phyloP scores from a whole-genome alignment of 306 rosid genomes.

The Vigna angularis region DNA sequence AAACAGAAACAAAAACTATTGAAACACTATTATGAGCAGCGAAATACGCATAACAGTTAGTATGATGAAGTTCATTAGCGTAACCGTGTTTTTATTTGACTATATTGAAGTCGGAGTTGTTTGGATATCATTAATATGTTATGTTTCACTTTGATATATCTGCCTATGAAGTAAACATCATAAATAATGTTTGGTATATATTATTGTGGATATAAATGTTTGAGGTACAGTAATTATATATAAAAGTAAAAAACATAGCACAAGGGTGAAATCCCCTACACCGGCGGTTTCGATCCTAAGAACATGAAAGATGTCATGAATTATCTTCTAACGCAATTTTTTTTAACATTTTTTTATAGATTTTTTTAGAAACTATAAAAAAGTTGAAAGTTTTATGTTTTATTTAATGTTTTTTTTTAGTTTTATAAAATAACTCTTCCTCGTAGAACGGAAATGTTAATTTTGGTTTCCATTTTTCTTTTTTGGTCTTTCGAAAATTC shows the following conservation, averaged over 20 bases:
- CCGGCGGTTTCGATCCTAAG: background rate
- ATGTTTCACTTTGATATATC: background rate
- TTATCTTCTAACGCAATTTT: too few species aligned
- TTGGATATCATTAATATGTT: background rate
- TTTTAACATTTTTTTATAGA: too few species aligned
- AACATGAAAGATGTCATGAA: too few species aligned
- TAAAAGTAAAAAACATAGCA: background rate
- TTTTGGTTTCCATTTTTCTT: too few species aligned
- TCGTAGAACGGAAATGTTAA: too few species aligned
- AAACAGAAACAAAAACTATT: too few species aligned
- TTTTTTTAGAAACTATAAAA: too few species aligned
- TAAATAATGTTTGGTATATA: constrained; percentile 15
- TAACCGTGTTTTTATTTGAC: background rate
- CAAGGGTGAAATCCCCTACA: background rate
- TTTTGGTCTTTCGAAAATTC: too few species aligned
- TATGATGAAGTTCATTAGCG: background rate
- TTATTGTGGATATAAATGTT: background rate
- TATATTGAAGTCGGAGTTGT: background rate
- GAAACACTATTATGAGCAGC: too few species aligned
- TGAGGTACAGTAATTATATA: background rate
- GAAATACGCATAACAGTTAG: background rate
- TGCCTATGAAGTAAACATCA: background rate
- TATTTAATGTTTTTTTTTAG: too few species aligned
- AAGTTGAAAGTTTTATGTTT: too few species aligned
- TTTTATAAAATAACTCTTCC: too few species aligned